Base-by-base conservation (phyloP, 257 asterid species). In the Lithospermum erythrorhizon region DNA sequence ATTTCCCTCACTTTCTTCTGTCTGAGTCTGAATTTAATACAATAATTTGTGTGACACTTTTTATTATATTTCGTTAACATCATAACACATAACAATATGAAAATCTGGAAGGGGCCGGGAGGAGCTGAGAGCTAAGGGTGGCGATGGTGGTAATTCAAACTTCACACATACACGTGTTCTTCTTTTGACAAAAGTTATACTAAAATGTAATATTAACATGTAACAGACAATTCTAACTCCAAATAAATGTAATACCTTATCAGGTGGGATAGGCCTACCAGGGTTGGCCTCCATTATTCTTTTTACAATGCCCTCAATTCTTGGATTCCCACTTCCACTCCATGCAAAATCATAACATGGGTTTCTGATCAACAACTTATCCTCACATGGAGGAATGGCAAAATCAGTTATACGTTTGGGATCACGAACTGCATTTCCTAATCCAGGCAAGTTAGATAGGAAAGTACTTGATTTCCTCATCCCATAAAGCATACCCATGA, bases 271-370 rank as follows among this genome's bases (percentile, higher is more conserved):
- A 27, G 30, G 61, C 9, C 80, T 66, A 53, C 72, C 78, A 17
- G 74, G 80, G 35, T 77, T 78, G 41, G 74, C 71, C 11, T 61
- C 66, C 59, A 78, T 56, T 22, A 78, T 71, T 37, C 58, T 57
- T 47, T 21, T 25, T 21, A 78, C 83, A 35, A 78, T 59, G 21
- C 69, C 52, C 17, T 22, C 68, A 66, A 78, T 30, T 27, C 64
- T 69, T 35, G 49, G 15, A 56, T 62, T 71, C 3, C 67, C 73
- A 59, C 65, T 67, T 0, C 83, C 83, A 49, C 80, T 74, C 78
- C 80, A 74, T 21, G 72, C 80, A 52, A 74, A 74, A 57, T 78
- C 83, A 64, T 53, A 74, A 55, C 80, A 78, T 0, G 78, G 80
- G n/a, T 45, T 10, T 2, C 64, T 68, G 17, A 71, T 68, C 58